Conservation (phyloP, 1,139 yeast species). For the Eremothecium coryli region DNA sequence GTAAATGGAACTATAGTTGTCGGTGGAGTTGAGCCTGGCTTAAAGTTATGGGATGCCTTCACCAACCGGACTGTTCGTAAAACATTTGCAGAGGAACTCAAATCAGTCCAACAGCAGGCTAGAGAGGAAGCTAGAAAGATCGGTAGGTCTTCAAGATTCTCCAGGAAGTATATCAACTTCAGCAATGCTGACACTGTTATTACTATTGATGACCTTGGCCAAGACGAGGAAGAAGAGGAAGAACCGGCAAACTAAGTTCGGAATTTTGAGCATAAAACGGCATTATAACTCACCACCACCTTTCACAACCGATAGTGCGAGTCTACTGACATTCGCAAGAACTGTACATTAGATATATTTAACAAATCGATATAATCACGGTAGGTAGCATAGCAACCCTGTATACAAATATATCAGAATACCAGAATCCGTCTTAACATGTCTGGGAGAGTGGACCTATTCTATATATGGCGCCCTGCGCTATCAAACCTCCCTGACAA, state of each 20-base stretch:
- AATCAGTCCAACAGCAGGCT: constrained; percentile 46
- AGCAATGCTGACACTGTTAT: constrained; percentile 46
- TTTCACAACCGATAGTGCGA: too few relatives aligned
- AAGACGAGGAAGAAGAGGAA: constrained; percentile 41
- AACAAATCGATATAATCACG: too few relatives aligned
- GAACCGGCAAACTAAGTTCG: constrained; percentile 12
- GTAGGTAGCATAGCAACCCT: too few relatives aligned
- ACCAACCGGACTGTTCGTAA: constrained; percentile 71
- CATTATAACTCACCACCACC: too few relatives aligned
- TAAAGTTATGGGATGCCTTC: constrained; percentile 90
- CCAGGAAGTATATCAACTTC: constrained; percentile 52
- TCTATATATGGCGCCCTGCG: too few relatives aligned
- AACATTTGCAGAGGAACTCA: constrained; percentile 52
- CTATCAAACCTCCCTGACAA: constrained; percentile 12
- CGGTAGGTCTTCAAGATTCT: constrained; percentile 62
- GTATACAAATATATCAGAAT: too few relatives aligned
- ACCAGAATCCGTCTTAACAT: too few relatives aligned
- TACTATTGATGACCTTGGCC: constrained; percentile 54
- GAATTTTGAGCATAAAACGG: too few relatives aligned
- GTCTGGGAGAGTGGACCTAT: too few relatives aligned
- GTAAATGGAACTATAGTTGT: constrained; percentile 75
- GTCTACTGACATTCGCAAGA: too few relatives aligned
- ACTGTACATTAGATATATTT: too few relatives aligned
- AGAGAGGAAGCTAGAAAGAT: constrained; percentile 43
- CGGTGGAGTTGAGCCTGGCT: constrained; percentile 79